Evolutionary conservation across 345 rosid genomes (phyloP).

Genomic region (Populus alba): DNA sequence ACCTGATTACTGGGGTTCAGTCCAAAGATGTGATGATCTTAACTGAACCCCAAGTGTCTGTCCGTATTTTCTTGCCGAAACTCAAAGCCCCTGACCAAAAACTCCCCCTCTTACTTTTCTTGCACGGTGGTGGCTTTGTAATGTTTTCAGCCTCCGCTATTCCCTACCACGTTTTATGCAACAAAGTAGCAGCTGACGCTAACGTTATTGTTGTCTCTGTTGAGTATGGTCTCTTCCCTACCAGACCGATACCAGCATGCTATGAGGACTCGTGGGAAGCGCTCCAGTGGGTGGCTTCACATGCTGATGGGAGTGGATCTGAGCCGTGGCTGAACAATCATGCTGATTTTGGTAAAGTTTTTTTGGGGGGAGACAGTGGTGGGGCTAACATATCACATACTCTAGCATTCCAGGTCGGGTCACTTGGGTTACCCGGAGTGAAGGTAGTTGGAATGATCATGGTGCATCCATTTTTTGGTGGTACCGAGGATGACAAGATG

Average conservation of each 20-base stretch:
- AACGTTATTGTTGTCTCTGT: conserved; percentile 32
- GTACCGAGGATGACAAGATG: conserved; percentile 37
- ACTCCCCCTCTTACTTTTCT: conserved; percentile 36
- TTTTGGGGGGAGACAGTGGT: conserved; percentile 38
- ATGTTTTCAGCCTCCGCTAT: conserved; percentile 31
- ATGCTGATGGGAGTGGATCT: conserved; percentile 29
- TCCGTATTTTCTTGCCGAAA: conserved; percentile 40
- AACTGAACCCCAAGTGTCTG: conserved; percentile 27
- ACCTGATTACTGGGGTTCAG: conserved; percentile 20
- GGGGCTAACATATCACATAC: conserved; percentile 42
- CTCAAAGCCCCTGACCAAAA: conserved; percentile 15
- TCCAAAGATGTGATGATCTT: conserved; percentile 38
- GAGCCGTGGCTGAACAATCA: conserved; percentile 39
- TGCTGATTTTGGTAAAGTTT: conserved; percentile 26
- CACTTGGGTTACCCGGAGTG: conserved; percentile 20
- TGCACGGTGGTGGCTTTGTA: conserved; percentile 46
- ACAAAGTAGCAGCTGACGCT: conserved; percentile 26
- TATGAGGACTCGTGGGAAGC: conserved; percentile 49
- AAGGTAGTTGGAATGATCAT: conserved; percentile 33
- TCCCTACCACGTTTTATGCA: conserved; percentile 24
- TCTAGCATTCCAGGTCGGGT: conserved; percentile 30
- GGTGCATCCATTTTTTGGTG: conserved; percentile 53
- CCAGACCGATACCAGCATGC: conserved; percentile 41
- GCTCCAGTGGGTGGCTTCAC: conserved; percentile 46
- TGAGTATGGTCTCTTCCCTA: conserved; percentile 43